These are phyloP conservation scores for Pontederia paniculata DNA, from an alignment of 176 grass and related monocot species.

Conservation along the genomic window DNA sequence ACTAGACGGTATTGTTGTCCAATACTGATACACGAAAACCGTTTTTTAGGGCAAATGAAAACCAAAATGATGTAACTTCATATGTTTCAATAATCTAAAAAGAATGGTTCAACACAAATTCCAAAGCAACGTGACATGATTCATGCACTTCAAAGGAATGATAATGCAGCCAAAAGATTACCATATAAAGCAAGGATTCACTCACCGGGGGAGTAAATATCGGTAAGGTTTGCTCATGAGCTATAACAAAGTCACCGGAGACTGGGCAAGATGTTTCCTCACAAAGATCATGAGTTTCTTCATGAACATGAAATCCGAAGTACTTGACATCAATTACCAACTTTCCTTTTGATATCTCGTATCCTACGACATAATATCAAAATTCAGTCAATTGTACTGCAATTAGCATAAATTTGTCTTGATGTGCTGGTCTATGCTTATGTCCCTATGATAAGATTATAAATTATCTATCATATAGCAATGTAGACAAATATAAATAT, in stretches of 20 bases:
- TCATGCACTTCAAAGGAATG: neutral
- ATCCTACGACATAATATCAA: constrained; percentile 27
- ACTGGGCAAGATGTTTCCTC: constrained; percentile 59
- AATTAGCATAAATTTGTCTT: too few species aligned
- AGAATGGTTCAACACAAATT: too few species aligned
- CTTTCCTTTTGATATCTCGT: constrained; percentile 41
- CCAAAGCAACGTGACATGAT: too few species aligned
- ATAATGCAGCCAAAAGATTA: neutral
- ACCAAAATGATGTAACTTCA: too few species aligned
- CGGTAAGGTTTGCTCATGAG: constrained; percentile 47
- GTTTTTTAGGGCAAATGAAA: too few species aligned
- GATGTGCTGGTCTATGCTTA: too few species aligned
- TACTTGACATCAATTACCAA: constrained; percentile 81
- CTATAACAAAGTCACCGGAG: constrained; percentile 30
- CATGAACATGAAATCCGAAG: constrained; percentile 48
- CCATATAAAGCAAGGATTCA: constrained; percentile 6
- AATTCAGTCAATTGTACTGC: neutral
- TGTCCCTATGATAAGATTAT: too few species aligned
- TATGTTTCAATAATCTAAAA: too few species aligned
- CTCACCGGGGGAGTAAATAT: constrained; percentile 41
- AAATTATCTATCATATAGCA: too few species aligned
- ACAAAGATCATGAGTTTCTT: constrained; percentile 74
- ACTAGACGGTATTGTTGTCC: too few species aligned
- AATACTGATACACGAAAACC: too few species aligned
- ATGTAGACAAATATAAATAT: too few species aligned